Evolutionary conservation across 2,329 filamentous ascomycete species (phyloP), one percentile per base, ranked within the genome.

Genomic region (Cladorrhinum sp.): DNA sequence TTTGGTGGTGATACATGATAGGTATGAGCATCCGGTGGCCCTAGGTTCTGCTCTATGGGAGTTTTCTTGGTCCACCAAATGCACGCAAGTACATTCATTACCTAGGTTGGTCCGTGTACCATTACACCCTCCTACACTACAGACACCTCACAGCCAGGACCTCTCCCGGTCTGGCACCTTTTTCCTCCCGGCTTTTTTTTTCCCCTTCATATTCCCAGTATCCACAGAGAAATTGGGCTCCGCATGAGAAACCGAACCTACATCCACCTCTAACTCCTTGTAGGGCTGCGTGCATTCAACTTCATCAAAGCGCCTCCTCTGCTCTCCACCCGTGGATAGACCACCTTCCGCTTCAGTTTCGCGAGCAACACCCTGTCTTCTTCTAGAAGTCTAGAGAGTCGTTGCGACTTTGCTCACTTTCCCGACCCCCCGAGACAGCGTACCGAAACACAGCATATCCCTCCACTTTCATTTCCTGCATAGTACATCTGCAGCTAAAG

Each of bases 301-400:
- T 45, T 45, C 4, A 36, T 16, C 4, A 36, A 16, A 10, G 10
- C 7, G 3, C 32, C 41, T 45, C 18, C 18, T 22, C n/a, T 12
- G 3, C 16, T 45, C 41, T 45, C 41, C 41, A 45, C 41, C 16
- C n/a, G n/a, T n/a, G n/a, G n/a, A 20, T 2, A 22, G 10, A 16
- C 16, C 41, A 45, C 41, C 18, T 45, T n/a, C 16, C 16, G 20
- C 20, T 22, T 24, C 52, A 18, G 36, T 29, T 23, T 23, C 27
- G 18, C 24, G 52, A 36, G 32, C 32, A 36, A 54, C 20, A n/a
- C 7, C 22, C 51, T 54, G 27, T 54, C 27, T 36, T 54, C 27
- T 36, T 36, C 51, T 23, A 22, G 27, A 54, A 55, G 32, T 36
- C 38, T 55, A 41, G 52, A 55, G 29, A 32, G 50, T 36, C 32